Conservation (phyloP, 2,329 filamentous ascomycete species). For the Albifimbria verrucaria region DNA sequence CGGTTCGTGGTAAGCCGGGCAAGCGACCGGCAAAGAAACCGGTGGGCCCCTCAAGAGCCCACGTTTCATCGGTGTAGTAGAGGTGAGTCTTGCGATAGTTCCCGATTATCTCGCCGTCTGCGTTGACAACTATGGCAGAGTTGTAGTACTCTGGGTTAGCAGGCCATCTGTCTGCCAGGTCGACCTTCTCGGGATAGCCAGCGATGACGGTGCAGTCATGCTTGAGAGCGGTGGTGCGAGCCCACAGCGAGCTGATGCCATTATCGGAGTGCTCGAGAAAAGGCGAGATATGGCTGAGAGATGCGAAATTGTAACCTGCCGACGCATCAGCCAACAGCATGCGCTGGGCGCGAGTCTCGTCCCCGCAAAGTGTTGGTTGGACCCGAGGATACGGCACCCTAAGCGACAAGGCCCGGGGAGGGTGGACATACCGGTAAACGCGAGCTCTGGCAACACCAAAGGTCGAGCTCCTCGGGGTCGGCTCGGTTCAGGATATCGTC, state of each 20-base stretch:
- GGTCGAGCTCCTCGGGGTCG: slow-evolving; percentile 53
- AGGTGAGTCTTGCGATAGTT: slow-evolving; percentile 61
- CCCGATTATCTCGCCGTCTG: slow-evolving; percentile 56
- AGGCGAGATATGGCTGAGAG: slow-evolving; percentile 62
- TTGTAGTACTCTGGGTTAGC: slow-evolving; percentile 53
- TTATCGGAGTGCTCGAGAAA: slow-evolving; percentile 64
- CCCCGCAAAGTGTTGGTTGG: not conserved
- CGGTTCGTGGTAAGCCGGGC: slow-evolving; percentile 45
- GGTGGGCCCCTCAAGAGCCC: slow-evolving; percentile 52
- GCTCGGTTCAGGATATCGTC: slow-evolving; percentile 36
- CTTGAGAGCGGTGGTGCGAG: slow-evolving; percentile 60
- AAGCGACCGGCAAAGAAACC: slow-evolving; percentile 48
- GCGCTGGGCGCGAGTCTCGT: no score
- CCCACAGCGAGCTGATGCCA: slow-evolving; percentile 71
- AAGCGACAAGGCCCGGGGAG: not conserved
- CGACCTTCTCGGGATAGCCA: slow-evolving; percentile 71
- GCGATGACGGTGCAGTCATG: slow-evolving; percentile 65
- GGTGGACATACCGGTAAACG: slow-evolving; percentile 60
- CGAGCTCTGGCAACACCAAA: slow-evolving; percentile 75
- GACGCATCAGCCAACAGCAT: slow-evolving; percentile 3
- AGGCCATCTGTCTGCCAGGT: slow-evolving; percentile 47
- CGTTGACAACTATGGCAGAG: slow-evolving; percentile 49
- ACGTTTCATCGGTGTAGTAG: slow-evolving; percentile 59
- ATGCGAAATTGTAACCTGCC: slow-evolving; percentile 74
- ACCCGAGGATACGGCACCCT: not conserved